Evolutionary conservation across 495 filamentous ascomycete species (phyloP).

Genomic region (Lepraria neglecta): DNA sequence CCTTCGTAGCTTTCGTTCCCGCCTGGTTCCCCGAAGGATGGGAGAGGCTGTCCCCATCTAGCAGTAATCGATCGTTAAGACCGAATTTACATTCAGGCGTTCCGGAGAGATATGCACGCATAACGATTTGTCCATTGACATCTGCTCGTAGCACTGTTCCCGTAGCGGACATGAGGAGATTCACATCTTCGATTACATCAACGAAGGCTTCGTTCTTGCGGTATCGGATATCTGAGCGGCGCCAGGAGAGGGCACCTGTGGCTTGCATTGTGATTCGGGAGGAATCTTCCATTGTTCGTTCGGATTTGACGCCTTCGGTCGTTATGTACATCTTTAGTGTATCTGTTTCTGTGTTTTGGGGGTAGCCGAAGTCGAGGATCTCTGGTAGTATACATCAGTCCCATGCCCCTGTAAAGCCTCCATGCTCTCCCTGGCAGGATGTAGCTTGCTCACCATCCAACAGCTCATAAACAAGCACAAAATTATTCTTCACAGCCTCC

Average conservation of each 20-base stretch:
- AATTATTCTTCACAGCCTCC: constrained; percentile 99
- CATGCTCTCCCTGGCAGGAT: neutral
- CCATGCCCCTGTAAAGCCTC: neutral
- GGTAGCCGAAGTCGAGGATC: constrained; percentile 98
- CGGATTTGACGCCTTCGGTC: constrained; percentile 96
- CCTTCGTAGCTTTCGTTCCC: constrained; percentile 82
- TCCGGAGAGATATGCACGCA: constrained; percentile 95
- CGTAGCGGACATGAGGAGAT: constrained; percentile 94
- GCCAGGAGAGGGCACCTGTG: constrained; percentile 94
- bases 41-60: constrained; percentile 69
- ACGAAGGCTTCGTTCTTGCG: constrained; percentile 99
- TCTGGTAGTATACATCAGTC: constrained; percentile 48
- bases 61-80: constrained; percentile 87
- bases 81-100: constrained; percentile 99
- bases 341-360: constrained; percentile 98
- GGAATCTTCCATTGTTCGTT: constrained; percentile 84
- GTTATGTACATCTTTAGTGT: constrained; percentile 99
- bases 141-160: constrained; percentile 94
- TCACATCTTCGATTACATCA: constrained; percentile 98
- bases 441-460: constrained; percentile 64
- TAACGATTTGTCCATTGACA: constrained; percentile 95
- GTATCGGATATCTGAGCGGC: constrained; percentile 95
- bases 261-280: constrained; percentile 99
- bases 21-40: constrained; percentile 61
- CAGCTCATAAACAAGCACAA: constrained; percentile 96